phyloP scores from a whole-genome alignment of 768 basidiomycete genomes.

The Pleurotus ostreatus region DNA sequence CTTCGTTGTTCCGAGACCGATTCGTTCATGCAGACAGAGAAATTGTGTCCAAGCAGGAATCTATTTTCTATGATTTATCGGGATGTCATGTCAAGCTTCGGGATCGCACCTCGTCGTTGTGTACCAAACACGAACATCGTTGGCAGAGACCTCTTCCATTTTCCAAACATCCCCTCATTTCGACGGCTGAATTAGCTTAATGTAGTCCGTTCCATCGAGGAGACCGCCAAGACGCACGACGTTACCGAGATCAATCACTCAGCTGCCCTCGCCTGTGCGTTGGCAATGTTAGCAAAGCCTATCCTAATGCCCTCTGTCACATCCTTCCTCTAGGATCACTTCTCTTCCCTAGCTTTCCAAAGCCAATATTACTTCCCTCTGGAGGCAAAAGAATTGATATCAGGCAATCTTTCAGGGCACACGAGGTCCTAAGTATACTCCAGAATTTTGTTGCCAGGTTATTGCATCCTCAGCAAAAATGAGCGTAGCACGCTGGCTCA shows the following conservation, averaged over 20 bases:
- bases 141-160: conserved; percentile 38
- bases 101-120: conserved; percentile 62
- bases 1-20: conserved; percentile 43
- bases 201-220: conserved; percentile 84
- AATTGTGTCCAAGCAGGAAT: conserved; percentile 42
- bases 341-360: conserved; percentile 48
- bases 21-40: neutral
- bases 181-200: conserved; percentile 64
- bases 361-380: conserved; percentile 30
- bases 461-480: too few relatives aligned
- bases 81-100: conserved; percentile 64
- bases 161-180: conserved; percentile 69
- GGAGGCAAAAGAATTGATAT: conserved; percentile 31
- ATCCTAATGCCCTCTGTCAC: conserved; percentile 60
- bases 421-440: too few relatives aligned
- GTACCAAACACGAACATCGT: conserved; percentile 46
- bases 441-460: too few relatives aligned
- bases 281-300: conserved; percentile 42
- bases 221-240: conserved; percentile 47
- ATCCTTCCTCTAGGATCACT: conserved; percentile 50
- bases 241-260: conserved; percentile 55
- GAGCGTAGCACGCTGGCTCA: too few relatives aligned
- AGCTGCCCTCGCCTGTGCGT: conserved; percentile 36
- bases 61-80: conserved; percentile 75
- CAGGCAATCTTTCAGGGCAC: conserved; percentile 11